Evolutionary conservation across 2,329 filamentous ascomycete genomes (phyloP), one percentile per base, ranked within the genome.

Genomic region (Myriosclerotinia scirpicola): DNA sequence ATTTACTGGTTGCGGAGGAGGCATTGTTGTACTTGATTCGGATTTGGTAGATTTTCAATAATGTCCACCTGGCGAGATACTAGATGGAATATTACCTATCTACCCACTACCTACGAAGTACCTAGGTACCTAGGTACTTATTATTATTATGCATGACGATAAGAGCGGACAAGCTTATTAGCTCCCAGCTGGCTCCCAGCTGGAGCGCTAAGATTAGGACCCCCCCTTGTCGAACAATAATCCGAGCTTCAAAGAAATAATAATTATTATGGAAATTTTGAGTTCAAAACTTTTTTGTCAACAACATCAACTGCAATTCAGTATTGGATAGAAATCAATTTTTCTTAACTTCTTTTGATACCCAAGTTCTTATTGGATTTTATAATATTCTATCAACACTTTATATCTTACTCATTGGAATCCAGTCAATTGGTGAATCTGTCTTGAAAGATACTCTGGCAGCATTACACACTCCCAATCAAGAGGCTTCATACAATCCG

Each of bases 231-330:
- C 14, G 26, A 26, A 48, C 40, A 3, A 9, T 26, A 11, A 55
- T 22, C 54, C 54, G n/a, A 38, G 58, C 56, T 34, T 60, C 44
- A 26, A 26, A 26, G 61, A 34, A 64, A 64, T 54, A n/a, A n/a
- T n/a, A n/a, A n/a, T n/a, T n/a, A 60, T 56, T 54, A 46, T 64
- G 50, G 50, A 56, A 54, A 48, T 64, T 64, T 64, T 64, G 50
- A 38, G 34, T 46, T 22, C 36, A 50, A 50, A 65, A 59, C 53
- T 60, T 60, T 60, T 42, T 22, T 46, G 44, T 60, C 58, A 50
- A 38, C 26, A 34, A 34, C 22, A 26, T 26, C 26, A 38, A 26
- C n/a, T n/a, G n/a, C 30, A 60, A 48, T 20, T 22, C 34, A 48
- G 42, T 52, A 52, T 61, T 53, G 44, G 20, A 30, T 65, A 48